A percentile compares a stretch with the other conserved stretches of the same genome.
These are phyloP conservation scores for Rutstroemia sp. DNA, from an alignment of 2,329 filamentous ascomycete genomes.

Conservation along the genomic window DNA sequence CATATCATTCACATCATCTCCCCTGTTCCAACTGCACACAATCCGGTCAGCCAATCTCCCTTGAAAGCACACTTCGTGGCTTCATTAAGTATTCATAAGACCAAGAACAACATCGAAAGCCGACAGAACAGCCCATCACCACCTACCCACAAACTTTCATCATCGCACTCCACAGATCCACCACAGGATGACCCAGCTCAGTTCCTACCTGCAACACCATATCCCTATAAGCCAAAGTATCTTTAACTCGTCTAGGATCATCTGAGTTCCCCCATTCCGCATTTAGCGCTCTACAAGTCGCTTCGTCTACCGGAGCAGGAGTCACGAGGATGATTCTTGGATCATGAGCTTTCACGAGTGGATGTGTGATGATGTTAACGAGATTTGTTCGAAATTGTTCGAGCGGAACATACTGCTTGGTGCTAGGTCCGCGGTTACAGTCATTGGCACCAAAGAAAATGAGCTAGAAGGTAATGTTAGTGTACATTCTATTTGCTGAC, in stretches of 20 bases:
- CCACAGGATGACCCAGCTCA: slow-evolving; percentile 43
- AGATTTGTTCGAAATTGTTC: slow-evolving; percentile 67
- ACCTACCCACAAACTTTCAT: slow-evolving; percentile 45
- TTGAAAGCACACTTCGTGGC: too few relatives aligned
- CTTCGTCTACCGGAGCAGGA: slow-evolving; percentile 78
- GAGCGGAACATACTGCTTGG: slow-evolving; percentile 67
- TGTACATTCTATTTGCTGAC: not conserved
- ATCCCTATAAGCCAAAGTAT: slow-evolving; percentile 50
- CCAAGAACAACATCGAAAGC: too few relatives aligned
- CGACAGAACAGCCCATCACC: not conserved
- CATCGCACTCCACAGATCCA: slow-evolving; percentile 74
- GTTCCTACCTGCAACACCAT: slow-evolving; percentile 50
- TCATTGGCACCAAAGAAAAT: slow-evolving; percentile 89
- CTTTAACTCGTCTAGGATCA: slow-evolving; percentile 31
- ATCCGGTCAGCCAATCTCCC: not conserved
- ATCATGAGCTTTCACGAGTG: slow-evolving; percentile 58
- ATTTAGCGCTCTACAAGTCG: slow-evolving; percentile 36
- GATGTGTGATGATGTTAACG: slow-evolving; percentile 62
- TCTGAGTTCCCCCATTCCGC: slow-evolving; percentile 38
- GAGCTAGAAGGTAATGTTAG: slow-evolving; percentile 12
- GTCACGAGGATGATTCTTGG: slow-evolving; percentile 70
- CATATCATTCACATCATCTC: not conserved
- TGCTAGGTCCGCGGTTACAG: slow-evolving; percentile 53
- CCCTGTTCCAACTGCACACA: not conserved
- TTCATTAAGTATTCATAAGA: too few relatives aligned